Evolutionary conservation across 164 flowering plant genomes (phyloP).

Genomic region (Sedum album): DNA sequence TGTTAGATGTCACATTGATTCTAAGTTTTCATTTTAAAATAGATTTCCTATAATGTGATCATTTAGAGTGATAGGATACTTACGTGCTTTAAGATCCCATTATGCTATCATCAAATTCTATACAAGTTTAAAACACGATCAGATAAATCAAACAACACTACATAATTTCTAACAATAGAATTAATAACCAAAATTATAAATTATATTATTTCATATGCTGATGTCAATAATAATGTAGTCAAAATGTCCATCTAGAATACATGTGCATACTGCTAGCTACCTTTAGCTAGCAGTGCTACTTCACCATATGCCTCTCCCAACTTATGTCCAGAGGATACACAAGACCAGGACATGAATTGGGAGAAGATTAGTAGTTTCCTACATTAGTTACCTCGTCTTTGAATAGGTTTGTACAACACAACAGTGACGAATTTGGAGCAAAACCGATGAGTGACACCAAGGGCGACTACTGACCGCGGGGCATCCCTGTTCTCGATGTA

Average conservation of each 20-base stretch:
- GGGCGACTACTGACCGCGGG: conserved; percentile 20
- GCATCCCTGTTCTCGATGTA: conserved; percentile 76
- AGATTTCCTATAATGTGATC: no score
- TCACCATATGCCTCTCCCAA: background rate
- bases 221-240: background rate
- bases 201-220: no score
- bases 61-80: conserved; percentile 3
- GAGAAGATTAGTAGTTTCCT: background rate
- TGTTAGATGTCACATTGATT: no score
- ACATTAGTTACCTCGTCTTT: background rate
- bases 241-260: background rate
- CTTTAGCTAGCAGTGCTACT: background rate
- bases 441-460: conserved; percentile 13
- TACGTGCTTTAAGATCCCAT: background rate
- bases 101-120: background rate
- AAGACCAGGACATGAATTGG: background rate
- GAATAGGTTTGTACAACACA: conserved; percentile 13
- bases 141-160: background rate
- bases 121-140: background rate
- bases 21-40: no score
- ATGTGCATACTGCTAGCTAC: background rate
- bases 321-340: background rate
- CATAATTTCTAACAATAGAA: background rate
- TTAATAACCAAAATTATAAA: no score
- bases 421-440: conserved; percentile 13